phyloP scores from a whole-genome alignment of 768 basidiomycete species.

The Russula sp. region DNA sequence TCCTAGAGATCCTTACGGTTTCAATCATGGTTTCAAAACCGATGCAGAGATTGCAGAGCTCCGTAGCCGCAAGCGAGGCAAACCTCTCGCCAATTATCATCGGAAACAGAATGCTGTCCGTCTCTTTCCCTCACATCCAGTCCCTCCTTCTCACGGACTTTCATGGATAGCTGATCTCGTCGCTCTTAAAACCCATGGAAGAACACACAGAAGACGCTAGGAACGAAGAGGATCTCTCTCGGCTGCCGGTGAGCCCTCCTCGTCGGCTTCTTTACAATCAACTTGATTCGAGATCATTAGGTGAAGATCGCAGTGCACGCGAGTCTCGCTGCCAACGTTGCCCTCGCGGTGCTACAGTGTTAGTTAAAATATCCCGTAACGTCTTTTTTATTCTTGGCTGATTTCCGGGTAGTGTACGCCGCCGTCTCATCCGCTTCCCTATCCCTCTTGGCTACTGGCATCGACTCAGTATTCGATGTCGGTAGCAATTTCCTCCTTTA shows the following conservation, averaged over 20 bases:
- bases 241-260: constrained; percentile 50
- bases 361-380: constrained; percentile 36
- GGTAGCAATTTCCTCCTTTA: constrained; percentile 80
- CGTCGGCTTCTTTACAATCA: neutral
- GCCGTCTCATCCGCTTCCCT: constrained; percentile 80
- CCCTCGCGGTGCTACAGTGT: constrained; percentile 70
- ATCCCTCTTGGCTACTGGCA: constrained; percentile 82
- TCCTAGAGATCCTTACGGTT: constrained; percentile 56
- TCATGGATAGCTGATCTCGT: constrained; percentile 64
- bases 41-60: constrained; percentile 60
- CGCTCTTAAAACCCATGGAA: constrained; percentile 87
- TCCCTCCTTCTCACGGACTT: neutral
- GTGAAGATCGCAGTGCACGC: constrained; percentile 86
- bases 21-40: constrained; percentile 54
- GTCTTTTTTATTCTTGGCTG: neutral
- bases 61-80: constrained; percentile 53
- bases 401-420: constrained; percentile 65
- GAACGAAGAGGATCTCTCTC: constrained; percentile 57
- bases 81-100: constrained; percentile 60
- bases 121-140: neutral
- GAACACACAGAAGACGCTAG: constrained; percentile 80
- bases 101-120: constrained; percentile 66
- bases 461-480: constrained; percentile 83
- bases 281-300: constrained; percentile 34
- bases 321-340: constrained; percentile 72